These are phyloP conservation scores for Cardiospermum halicacabum DNA, from an alignment of 345 rosid genomes.

Conservation along the genomic window DNA sequence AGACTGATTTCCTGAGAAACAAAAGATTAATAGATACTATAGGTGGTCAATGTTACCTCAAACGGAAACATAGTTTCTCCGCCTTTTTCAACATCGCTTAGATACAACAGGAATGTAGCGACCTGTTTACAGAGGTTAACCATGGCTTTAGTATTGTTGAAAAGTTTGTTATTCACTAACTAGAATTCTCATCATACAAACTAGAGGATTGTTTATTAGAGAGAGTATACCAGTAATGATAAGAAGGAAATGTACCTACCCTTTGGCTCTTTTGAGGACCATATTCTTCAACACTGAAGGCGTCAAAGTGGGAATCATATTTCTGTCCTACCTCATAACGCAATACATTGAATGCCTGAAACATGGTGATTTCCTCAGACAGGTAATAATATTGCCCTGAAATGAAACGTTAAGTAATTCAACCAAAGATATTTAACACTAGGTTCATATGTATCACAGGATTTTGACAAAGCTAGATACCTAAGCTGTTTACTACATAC, in stretches of 20 bases:
- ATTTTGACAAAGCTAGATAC: not conserved
- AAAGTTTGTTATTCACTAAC: not conserved
- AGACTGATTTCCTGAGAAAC: slow-evolving; percentile 1
- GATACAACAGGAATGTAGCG: slow-evolving; percentile 58
- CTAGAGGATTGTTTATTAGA: not conserved
- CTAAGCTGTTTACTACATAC: too few species aligned
- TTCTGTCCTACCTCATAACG: slow-evolving; percentile 82
- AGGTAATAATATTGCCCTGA: slow-evolving; percentile 31
- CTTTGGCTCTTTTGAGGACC: slow-evolving; percentile 61
- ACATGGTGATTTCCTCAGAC: slow-evolving; percentile 37
- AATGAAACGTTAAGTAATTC: slow-evolving; percentile 28
- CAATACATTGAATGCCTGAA: slow-evolving; percentile 86
- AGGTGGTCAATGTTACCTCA: slow-evolving; percentile 40
- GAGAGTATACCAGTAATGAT: not conserved
- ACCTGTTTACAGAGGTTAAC: slow-evolving; percentile 29
- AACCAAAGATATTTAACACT: slow-evolving; percentile 14
- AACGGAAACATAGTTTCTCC: slow-evolving; percentile 69
- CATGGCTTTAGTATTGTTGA: not conserved
- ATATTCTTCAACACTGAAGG: slow-evolving; percentile 70
- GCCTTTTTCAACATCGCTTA: slow-evolving; percentile 63
- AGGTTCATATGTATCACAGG: not conserved
- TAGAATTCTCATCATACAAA: not conserved
- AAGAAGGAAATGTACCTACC: slow-evolving; percentile 25
- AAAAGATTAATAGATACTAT: not conserved
- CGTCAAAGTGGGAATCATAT: slow-evolving; percentile 89